These are phyloP conservation scores for Fibroporia radiculosa DNA, from an alignment of 768 basidiomycete species.

Conservation along the genomic window DNA sequence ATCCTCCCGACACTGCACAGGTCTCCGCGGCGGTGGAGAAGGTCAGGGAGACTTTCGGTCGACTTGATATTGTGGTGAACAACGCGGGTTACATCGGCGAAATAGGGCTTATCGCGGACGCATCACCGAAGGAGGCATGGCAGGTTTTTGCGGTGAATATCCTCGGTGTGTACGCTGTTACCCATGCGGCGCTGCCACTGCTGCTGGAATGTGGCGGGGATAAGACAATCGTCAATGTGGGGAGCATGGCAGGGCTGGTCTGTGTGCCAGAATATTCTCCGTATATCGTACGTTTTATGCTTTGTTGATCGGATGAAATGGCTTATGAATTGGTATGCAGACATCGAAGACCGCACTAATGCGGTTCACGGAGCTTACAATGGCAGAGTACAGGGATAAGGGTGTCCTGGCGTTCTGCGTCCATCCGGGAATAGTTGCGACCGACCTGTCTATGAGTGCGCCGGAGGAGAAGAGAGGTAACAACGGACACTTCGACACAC, in stretches of 20 bases:
- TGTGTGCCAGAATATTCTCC: no score
- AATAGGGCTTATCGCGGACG: neutral
- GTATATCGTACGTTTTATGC: no score
- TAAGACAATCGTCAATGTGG: conserved; percentile 8
- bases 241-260: no score
- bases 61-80: conserved; percentile 22
- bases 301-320: no score
- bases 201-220: conserved; percentile 3
- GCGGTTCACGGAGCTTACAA: no score
- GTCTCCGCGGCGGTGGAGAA: conserved; percentile 19
- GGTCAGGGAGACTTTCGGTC: conserved; percentile 18
- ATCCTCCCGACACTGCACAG: conserved; percentile 10
- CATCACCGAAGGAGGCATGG: conserved; percentile 7
- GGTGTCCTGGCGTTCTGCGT: no score
- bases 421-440: conserved; percentile 9
- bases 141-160: conserved; percentile 5
- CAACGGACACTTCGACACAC: conserved; percentile 5
- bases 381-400: no score
- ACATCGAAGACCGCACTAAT: no score
- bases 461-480: neutral
- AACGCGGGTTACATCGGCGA: conserved; percentile 17
- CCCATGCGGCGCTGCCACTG: conserved; percentile 7
- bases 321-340: no score
- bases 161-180: conserved; percentile 7
- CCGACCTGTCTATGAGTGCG: conserved; percentile 7